Conservation (phyloP, 192 early-diverging fungal species). For the Lunasporangiospora selenospora region DNA sequence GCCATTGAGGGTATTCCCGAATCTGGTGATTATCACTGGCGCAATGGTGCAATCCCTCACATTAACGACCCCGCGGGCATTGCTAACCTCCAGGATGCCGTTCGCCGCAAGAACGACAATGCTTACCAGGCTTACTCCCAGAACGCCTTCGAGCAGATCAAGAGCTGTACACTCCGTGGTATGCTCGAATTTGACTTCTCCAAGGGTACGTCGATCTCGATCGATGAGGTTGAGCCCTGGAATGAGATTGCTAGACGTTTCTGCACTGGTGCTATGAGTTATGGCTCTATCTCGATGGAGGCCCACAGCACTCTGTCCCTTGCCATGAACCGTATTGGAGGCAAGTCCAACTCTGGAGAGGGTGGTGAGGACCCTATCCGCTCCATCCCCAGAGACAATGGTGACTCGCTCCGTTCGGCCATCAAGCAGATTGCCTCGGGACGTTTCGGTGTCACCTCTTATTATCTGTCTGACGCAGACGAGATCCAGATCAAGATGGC, state of each 20-base stretch:
- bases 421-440: slow-evolving; percentile 99
- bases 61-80: slow-evolving; percentile 91
- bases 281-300: slow-evolving; percentile 96
- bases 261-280: slow-evolving; percentile 98
- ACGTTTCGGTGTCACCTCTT: slow-evolving; percentile 96
- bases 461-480: slow-evolving; percentile 93
- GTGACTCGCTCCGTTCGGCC: slow-evolving; percentile 85
- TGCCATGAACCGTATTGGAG: slow-evolving; percentile 96
- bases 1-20: slow-evolving; percentile 79
- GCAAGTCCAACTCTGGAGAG: slow-evolving; percentile 99
- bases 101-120: slow-evolving; percentile 86
- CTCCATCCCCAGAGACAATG: slow-evolving; percentile 73
- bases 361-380: slow-evolving; percentile 95
- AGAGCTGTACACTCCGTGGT: slow-evolving; percentile 93
- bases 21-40: slow-evolving; percentile 97
- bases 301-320: slow-evolving; percentile 90
- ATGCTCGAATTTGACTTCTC: slow-evolving; percentile 89
- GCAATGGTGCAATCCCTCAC: slow-evolving; percentile 89
- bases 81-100: slow-evolving; percentile 94
- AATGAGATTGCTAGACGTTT: slow-evolving; percentile 95
- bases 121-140: slow-evolving; percentile 88
- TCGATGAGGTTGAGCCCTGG: slow-evolving; percentile 99
- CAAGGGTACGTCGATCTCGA: slow-evolving; percentile 72
- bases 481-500: slow-evolving; percentile 99
- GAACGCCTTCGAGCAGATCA: slow-evolving; percentile 81